Percentiles rank a stretch among this genome's conserved stretches.
These are phyloP conservation scores for Agaricus sinodeliciosus DNA, from an alignment of 768 basidiomycete genomes.

Conservation along the genomic window DNA sequence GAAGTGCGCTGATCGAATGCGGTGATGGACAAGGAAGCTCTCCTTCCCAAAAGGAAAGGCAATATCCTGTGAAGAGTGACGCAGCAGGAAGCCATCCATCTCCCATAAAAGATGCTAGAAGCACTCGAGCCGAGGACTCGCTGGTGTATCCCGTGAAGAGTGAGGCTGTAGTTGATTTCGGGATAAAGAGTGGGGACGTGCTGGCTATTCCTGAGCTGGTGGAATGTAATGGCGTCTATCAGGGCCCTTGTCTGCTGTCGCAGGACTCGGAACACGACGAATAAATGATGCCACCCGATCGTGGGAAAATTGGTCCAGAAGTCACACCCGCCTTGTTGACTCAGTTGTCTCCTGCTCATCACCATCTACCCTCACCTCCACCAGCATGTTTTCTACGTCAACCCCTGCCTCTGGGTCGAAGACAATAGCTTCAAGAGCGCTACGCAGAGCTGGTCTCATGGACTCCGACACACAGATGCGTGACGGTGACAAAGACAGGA, in stretches of 20 bases:
- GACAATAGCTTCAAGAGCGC: constrained; percentile 51
- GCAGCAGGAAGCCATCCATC: background rate
- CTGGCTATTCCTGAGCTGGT: constrained; percentile 17
- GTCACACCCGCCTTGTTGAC: constrained; percentile 26
- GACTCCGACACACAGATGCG: constrained; percentile 74
- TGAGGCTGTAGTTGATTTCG: background rate
- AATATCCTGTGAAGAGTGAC: background rate
- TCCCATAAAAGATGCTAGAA: too few relatives aligned
- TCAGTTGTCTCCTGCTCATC: constrained; percentile 21
- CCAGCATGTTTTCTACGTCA: constrained; percentile 52
- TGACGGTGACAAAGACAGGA: constrained; percentile 55
- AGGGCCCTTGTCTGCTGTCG: constrained; percentile 26
- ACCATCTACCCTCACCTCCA: constrained; percentile 6
- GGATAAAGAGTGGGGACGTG: background rate
- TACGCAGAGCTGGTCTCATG: constrained; percentile 69
- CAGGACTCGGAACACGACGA: constrained; percentile 12
- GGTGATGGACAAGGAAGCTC: too few relatives aligned
- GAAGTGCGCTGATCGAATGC: background rate
- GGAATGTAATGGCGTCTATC: constrained; percentile 23
- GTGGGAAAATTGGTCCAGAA: constrained; percentile 18
- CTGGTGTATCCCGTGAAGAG: background rate
- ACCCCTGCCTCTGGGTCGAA: constrained; percentile 53
- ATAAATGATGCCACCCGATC: background rate
- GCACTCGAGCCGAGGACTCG: background rate
- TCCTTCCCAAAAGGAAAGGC: too few relatives aligned